Conservation (phyloP, 441 rosid genomes). For the Populus hybrid region DNA sequence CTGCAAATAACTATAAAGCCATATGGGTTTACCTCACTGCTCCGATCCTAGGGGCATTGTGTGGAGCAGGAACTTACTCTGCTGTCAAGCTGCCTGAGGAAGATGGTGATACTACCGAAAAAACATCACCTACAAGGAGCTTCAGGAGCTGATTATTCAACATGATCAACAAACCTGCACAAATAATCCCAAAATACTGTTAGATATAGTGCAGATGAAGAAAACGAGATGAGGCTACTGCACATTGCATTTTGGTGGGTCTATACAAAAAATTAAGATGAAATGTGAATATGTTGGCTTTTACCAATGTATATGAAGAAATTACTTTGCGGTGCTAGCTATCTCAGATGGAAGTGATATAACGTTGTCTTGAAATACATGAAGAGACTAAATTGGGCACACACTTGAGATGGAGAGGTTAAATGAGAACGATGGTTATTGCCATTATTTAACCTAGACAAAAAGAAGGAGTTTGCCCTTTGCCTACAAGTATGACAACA, state of each 20-base stretch:
- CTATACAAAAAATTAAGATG: not conserved
- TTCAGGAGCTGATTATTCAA: conserved; percentile 38
- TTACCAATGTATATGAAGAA: not conserved
- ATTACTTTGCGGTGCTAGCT: not conserved
- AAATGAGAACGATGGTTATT: not conserved
- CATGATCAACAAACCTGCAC: not conserved
- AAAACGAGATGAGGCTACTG: not conserved
- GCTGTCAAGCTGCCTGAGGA: conserved; percentile 74
- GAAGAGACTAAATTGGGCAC: not conserved
- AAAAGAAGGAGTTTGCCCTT: not conserved
- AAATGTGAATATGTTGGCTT: not conserved
- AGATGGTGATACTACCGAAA: conserved; percentile 31
- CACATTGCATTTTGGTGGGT: not conserved
- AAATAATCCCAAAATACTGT: conserved; percentile 3
- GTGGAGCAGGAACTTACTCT: conserved; percentile 76
- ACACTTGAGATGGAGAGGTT: not conserved
- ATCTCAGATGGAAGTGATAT: not conserved
- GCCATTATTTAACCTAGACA: not conserved
- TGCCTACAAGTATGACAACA: not conserved
- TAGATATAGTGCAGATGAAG: not conserved
- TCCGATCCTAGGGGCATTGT: conserved; percentile 65
- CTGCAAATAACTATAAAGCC: conserved; percentile 72
- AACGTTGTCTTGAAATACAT: not conserved
- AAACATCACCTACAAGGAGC: conserved; percentile 31
- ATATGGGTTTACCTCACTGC: conserved; percentile 89